Base-by-base conservation (phyloP, 441 rosid species). In the Eruca vesicaria region DNA sequence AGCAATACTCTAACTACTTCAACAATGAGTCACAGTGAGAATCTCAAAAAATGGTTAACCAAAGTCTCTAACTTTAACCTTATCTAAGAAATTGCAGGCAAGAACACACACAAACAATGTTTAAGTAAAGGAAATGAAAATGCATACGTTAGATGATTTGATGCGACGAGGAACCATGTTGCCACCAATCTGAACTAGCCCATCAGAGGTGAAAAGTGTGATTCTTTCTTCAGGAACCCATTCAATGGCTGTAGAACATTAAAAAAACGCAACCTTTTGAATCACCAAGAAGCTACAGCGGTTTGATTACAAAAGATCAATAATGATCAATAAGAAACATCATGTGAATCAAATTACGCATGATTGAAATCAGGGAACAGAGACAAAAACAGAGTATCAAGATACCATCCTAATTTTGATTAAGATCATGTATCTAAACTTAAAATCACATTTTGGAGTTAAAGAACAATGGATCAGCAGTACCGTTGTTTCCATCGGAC, bases 171-270 rank as follows among this genome's bases (percentile, higher is more conserved):
- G 97, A 75, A 92, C 93, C 80, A 89, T 75, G 57, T 89, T 89
- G 69, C 97, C 98, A 33, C 98, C 98, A 65, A 94, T 92, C 84
- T 89, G 97, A 84, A 94, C 38, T n/a, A 94, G 86, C 62, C 97
- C 97, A 75, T 94, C 97, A 45, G 93, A 65, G 18, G 97, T 90
- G 84, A 94, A 94, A 74, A 92, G 82, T 26, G 97, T 92, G 15
- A 90, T 83, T 65, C 90, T 87, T 56, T 92, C 98, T 80, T 92
- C 91, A 38, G 83, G 92, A 82, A 90, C 84, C 97, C 97, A 94
- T 78, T 92, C 92, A 18, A 90, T 86, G 38, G 53, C 97, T 92
- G 79, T 57, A 35, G 71, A 31, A 31, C 5, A 43, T 7, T n/a
- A n/a, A n/a, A 15, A 2, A 57, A 20, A 12, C 43, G 10, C 71